Conservation (phyloP, 192 early-diverging fungal species). For the Backusella mclennaniae region DNA sequence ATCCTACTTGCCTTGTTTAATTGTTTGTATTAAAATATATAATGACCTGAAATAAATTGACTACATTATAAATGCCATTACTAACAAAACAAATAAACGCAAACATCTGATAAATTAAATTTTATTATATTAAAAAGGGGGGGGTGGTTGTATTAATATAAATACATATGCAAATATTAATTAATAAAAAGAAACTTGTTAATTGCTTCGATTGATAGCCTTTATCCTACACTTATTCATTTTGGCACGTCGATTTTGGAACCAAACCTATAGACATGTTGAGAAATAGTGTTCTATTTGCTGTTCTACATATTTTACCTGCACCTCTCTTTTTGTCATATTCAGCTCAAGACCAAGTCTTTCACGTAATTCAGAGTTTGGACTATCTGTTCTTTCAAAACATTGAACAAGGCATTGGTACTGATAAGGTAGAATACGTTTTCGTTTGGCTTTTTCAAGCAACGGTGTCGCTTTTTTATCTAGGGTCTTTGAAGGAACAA, state of each 20-base stretch:
- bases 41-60: no score
- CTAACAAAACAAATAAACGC: no score
- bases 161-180: no score
- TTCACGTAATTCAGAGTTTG: neutral
- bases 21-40: no score
- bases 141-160: no score
- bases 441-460: neutral
- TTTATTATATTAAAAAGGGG: no score
- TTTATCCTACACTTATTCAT: neutral
- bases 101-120: no score
- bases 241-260: slow-evolving; percentile 1
- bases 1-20: no score
- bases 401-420: neutral
- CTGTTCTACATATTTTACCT: neutral
- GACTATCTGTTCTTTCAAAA: neutral
- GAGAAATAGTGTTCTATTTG: neutral
- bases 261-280: neutral
- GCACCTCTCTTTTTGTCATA: neutral
- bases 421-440: neutral
- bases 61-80: no score
- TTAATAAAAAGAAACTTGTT: no score
- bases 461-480: neutral
- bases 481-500: neutral
- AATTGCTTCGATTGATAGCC: no score
- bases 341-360: neutral